Conservation (phyloP, 345 rosid genomes). For the Kernera saxatilis region DNA sequence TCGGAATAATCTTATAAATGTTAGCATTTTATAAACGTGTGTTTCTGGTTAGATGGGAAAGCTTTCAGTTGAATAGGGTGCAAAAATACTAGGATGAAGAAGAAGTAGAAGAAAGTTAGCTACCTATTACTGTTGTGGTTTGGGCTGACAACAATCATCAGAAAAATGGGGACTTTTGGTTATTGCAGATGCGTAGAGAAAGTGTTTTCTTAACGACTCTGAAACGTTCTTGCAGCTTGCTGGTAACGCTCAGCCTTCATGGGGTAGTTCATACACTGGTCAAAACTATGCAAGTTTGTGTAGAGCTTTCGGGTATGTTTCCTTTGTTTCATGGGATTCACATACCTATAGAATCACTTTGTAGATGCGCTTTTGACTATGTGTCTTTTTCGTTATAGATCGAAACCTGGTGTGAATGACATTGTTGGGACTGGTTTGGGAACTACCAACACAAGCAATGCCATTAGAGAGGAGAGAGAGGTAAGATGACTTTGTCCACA, state of each 20-base stretch:
- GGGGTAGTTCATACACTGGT: constrained; percentile 14
- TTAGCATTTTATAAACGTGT: neutral
- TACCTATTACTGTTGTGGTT: neutral
- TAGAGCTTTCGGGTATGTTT: constrained; percentile 26
- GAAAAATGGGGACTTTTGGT: neutral
- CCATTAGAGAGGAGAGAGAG: constrained; percentile 24
- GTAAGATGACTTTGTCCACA: neutral
- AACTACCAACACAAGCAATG: constrained; percentile 3
- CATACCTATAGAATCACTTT: neutral
- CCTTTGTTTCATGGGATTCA: neutral
- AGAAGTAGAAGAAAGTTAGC: neutral
- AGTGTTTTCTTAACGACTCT: neutral
- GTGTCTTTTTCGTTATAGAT: neutral
- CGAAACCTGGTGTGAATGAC: constrained; percentile 25
- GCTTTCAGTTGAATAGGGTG: neutral
- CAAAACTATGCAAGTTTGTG: constrained; percentile 24
- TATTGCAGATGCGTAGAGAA: neutral
- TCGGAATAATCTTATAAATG: neutral
- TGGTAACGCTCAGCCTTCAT: constrained; percentile 26
- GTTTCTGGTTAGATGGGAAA: neutral
- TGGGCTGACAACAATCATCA: neutral
- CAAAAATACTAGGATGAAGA: neutral
- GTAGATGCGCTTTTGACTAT: neutral
- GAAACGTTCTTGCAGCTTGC: constrained; percentile 22
- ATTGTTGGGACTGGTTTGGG: constrained; percentile 23